A percentile compares a stretch with the other conserved stretches of the same genome.
These are phyloP conservation scores for Phtheirospermum japonicum DNA, from an alignment of 257 asterid genomes.

Conservation along the genomic window DNA sequence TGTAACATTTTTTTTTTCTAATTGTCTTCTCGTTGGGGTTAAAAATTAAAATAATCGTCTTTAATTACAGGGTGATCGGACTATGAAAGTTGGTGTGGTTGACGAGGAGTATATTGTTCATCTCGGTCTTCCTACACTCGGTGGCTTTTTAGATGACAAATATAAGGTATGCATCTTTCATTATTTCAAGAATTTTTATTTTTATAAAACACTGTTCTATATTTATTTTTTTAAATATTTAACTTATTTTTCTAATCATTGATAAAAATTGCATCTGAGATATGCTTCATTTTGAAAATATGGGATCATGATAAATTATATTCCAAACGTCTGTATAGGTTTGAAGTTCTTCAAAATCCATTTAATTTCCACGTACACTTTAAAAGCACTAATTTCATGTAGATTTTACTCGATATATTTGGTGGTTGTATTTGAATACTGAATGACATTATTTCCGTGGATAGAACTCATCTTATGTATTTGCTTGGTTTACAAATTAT, in stretches of 20 bases:
- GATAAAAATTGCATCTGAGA: no score
- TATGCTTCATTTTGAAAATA: no score
- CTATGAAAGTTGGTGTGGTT: constrained; percentile 78
- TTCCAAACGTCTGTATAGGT: not conserved
- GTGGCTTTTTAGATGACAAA: constrained; percentile 46
- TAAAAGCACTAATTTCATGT: no score
- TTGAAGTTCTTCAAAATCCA: not conserved
- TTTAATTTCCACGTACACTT: no score
- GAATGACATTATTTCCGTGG: no score
- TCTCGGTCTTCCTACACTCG: constrained; percentile 90
- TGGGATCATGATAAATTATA: not conserved
- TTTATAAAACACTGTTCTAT: no score
- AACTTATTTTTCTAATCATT: not conserved
- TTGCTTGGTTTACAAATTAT: not conserved
- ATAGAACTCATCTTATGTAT: no score
- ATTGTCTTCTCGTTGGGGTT: constrained; percentile 12
- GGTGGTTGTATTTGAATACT: no score
- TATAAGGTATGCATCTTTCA: constrained; percentile 38
- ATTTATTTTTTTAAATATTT: no score
- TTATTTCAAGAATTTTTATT: not conserved
- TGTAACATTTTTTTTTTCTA: not conserved
- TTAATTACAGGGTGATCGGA: constrained; percentile 70
- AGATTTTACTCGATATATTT: no score
- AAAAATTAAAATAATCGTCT: constrained; percentile 2
- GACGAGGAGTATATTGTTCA: constrained; percentile 80